Evolutionary conservation across 345 rosid species (phyloP), one percentile per base, ranked within the genome.

Genomic region (Heritiera littoralis): DNA sequence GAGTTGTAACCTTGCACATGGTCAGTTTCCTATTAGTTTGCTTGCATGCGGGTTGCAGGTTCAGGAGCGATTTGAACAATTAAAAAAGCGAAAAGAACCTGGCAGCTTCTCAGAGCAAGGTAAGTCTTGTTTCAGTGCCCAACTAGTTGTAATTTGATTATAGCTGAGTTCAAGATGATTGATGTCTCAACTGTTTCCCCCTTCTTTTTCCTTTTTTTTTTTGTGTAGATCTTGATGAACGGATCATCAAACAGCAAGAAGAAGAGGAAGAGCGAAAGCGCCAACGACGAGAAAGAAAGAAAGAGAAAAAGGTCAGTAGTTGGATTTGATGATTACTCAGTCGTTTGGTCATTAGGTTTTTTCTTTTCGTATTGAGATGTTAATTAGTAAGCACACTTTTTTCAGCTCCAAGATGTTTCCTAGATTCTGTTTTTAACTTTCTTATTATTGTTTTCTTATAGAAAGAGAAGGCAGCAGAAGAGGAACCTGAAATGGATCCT

Each of bases 71-170:
- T 96, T 96, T 80, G 99, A 96, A 79, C 72, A 43, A 61, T 88
- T 96, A 75, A 92, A 92, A 90, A 96, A 96, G 82, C 84, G 98
- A 58, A 96, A 91, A 81, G 82, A 77, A 35, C 98, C 99, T n/a
- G 89, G 91, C 49, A 94, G 89, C 83, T 96, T 96, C 87, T 84
- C 99, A 0, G 97, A 91, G 89, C 93, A 92, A 89, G 99, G 99
- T 89, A 82, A 80, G 80, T 77, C 66, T 73, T 81, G 83, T 75
- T 72, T 76, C 81, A n/a, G 48, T 73, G 74, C 30, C 49, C 52
- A 20, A 17, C 61, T 32, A 58, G 64, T 58, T 69, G 55, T 66
- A 28, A 20, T 48, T 58, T 66, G 23, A 41, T 30, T 23, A 46
- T 23, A 45, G 70, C 66, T 7, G n/a, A 12, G 51, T 56, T 46